phyloP scores from a whole-genome alignment of 176 grass and related monocot genomes.

The Oryza rufipogon region DNA sequence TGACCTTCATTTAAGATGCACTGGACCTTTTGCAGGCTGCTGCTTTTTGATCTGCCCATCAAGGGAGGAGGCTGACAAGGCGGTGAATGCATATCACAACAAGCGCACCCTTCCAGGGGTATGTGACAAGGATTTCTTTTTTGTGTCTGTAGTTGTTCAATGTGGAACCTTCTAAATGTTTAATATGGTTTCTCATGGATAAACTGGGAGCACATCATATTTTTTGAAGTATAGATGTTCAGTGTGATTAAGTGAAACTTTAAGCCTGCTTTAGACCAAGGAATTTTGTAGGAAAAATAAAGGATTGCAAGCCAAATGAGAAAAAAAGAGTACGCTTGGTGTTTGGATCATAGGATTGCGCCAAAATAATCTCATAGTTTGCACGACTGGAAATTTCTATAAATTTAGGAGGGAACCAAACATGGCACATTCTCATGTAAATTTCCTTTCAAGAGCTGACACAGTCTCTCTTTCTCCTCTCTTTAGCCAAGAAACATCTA shows the following conservation, averaged over 20 bases:
- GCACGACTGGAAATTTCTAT: not conserved
- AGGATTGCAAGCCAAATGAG: no score
- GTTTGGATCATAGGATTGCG: no score
- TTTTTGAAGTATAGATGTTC: not conserved
- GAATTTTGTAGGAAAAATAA: not conserved
- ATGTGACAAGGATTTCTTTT: conserved; percentile 41
- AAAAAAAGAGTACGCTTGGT: no score
- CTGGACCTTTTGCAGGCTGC: conserved; percentile 52
- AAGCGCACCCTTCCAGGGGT: conserved; percentile 86
- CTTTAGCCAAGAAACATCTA: not conserved
- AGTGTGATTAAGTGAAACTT: not conserved
- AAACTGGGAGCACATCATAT: not conserved
- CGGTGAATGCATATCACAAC: conserved; percentile 90
- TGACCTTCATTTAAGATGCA: conserved; percentile 18
- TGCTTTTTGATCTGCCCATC: conserved; percentile 96
- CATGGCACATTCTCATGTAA: not conserved
- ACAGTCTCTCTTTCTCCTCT: not conserved
- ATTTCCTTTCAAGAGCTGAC: not conserved
- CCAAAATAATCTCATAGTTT: no score
- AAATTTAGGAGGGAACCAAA: not conserved
- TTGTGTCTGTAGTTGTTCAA: not conserved
- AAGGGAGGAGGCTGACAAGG: conserved; percentile 94
- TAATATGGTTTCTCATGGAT: not conserved
- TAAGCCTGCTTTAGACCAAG: not conserved
- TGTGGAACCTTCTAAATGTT: conserved; percentile 29